Base-by-base conservation (phyloP, 805 yeast genomes). In the Nakazawaea anatomiae region DNA sequence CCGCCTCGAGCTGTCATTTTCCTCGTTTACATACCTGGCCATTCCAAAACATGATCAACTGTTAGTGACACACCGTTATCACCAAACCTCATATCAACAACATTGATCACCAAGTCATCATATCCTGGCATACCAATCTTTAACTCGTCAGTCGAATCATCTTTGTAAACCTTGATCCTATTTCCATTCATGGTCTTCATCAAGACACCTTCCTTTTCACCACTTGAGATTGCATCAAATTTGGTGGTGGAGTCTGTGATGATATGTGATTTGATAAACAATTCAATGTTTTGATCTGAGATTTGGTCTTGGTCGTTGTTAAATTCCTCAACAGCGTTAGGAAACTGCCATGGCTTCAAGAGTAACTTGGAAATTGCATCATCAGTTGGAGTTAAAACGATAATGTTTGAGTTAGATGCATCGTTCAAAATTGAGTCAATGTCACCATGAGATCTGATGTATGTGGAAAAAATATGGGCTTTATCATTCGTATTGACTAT, bases 311-410 rank as follows among this genome's bases (percentile, higher is more conserved):
- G 74, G 27, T 72, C 71, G 44, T 65, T 62, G 35, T 73, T 58
- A 31, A 64, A 68, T 7, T 69, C 72, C 25, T 70, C 72, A n/a
- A 80, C 69, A 4, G 69, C 58, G 8, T 60, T 63, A 0, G 96
- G 96, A 64, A 83, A 89, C 60, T 85, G 84, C 96, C 96, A 89
- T 28, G 96, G 96, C 63, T 88, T 89, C 50, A 64, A 52, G 5
- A 66, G n/a, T 46, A 83, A 61, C 1, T 72, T 66, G 30, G 67
- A 67, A 52, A 89, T 71, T 2, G 89, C 91, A 9, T 65, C 67
- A 60, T 89, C 80, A 2, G 80, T 70, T 7, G 96, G 96, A 3
- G 95, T 89, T 59, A 89, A 76, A 6, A 89, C 75, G 27, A 87
- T 66, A 55, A 76, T 14, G 3, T 44, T 48, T 6, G 39, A 11